These are phyloP conservation scores for Striga asiatica DNA, from an alignment of 257 asterid species.

Conservation along the genomic window DNA sequence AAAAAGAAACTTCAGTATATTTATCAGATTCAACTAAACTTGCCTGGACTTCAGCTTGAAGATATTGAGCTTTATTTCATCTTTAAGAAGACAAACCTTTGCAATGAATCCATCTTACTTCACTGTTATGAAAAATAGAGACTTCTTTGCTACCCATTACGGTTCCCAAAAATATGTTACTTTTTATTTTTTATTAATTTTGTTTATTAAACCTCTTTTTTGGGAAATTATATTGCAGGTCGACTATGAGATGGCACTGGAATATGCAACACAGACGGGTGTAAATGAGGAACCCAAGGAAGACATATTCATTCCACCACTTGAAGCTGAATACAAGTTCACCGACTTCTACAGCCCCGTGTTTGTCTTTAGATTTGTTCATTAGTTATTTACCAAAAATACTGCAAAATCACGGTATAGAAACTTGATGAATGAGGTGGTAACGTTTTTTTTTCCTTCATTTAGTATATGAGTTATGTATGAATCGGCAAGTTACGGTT, in stretches of 20 bases:
- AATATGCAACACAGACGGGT: constrained; percentile 83
- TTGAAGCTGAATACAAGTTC: constrained; percentile 39
- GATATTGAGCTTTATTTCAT: no score
- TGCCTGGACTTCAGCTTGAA: no score
- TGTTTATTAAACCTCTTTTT: neutral
- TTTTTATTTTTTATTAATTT: neutral
- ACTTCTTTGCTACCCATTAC: neutral
- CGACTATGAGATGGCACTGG: constrained; percentile 89
- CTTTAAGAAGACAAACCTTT: no score
- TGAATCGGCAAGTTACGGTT: no score
- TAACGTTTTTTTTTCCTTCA: no score
- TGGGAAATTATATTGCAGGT: constrained; percentile 44
- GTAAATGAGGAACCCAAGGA: constrained; percentile 79
- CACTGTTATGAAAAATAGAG: neutral
- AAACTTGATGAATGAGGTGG: no score
- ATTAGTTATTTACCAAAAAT: constrained; percentile 19
- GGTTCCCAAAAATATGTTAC: neutral
- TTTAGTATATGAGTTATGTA: no score
- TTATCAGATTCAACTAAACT: neutral
- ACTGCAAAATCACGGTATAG: no score
- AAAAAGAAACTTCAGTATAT: neutral
- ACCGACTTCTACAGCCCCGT: constrained; percentile 41
- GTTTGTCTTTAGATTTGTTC: constrained; percentile 58
- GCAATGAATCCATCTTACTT: no score
- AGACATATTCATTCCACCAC: constrained; percentile 41